Conservation (phyloP, 768 basidiomycete species). For the Russula brevipes region DNA sequence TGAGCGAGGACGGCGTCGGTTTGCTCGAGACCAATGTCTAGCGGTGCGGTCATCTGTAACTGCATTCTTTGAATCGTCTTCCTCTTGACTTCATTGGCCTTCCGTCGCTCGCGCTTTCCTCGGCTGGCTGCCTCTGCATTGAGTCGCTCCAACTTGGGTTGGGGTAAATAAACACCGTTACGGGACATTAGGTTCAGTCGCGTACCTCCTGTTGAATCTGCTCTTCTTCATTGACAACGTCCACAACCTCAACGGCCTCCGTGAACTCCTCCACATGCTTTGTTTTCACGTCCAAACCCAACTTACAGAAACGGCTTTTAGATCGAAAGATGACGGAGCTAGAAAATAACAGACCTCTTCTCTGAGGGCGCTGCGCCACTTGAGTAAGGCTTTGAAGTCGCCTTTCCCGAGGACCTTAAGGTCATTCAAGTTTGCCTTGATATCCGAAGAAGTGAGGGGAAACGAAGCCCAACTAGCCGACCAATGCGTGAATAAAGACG, state of each 20-base stretch:
- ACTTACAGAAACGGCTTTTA: conserved; percentile 36
- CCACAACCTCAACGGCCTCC: conserved; percentile 61
- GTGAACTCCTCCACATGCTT: conserved; percentile 69
- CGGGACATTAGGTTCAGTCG: not conserved
- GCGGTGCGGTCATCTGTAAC: conserved; percentile 94
- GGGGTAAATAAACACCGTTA: conserved; percentile 17
- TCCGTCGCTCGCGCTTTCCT: conserved; percentile 73
- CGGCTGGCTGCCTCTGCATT: conserved; percentile 71
- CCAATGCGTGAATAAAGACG: conserved; percentile 10
- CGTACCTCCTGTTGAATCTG: conserved; percentile 84
- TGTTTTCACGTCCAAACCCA: conserved; percentile 79
- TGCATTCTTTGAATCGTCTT: conserved; percentile 93
- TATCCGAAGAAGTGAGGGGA: conserved; percentile 68
- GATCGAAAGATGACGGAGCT: not conserved
- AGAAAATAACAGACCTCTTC: conserved; percentile 63
- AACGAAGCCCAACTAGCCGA: conserved; percentile 62
- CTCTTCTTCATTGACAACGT: conserved; percentile 80
- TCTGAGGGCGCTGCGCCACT: conserved; percentile 83
- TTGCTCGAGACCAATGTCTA: conserved; percentile 90
- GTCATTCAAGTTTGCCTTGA: conserved; percentile 82
- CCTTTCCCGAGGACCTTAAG: conserved; percentile 96
- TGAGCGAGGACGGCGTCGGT: conserved; percentile 64
- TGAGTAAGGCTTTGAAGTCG: conserved; percentile 90
- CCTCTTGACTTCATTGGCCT: conserved; percentile 82
- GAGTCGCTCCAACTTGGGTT: conserved; percentile 68